phyloP scores from a whole-genome alignment of 192 early-diverging fungal genomes.

The Coemansia sp. region DNA sequence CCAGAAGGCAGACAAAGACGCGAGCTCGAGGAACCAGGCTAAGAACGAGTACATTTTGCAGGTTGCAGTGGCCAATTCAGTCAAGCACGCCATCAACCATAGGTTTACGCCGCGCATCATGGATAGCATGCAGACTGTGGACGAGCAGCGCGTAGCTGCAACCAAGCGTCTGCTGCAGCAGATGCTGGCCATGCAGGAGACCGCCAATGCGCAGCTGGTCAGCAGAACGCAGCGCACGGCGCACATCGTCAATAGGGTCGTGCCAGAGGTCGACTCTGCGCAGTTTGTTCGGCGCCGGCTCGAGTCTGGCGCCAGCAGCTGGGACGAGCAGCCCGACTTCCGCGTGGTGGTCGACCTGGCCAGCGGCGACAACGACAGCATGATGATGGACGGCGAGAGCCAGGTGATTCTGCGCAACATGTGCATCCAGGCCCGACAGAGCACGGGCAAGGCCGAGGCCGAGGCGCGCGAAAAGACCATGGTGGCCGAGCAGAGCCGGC shows the following conservation, averaged over 20 bases:
- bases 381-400: conserved; percentile 15
- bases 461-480: conserved; percentile 15
- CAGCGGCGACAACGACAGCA: conserved; percentile 27
- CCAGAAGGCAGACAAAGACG: conserved; percentile 25
- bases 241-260: conserved; percentile 24
- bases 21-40: conserved; percentile 30
- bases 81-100: neutral
- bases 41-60: conserved; percentile 5
- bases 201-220: conserved; percentile 6
- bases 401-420: conserved; percentile 45
- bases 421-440: conserved; percentile 27
- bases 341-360: conserved; percentile 42
- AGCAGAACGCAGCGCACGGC: conserved; percentile 12
- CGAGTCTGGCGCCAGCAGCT: conserved; percentile 28
- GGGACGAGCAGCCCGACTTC: conserved; percentile 51
- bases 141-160: neutral
- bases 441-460: conserved; percentile 17
- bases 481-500: conserved; percentile 28
- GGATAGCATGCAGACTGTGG: conserved; percentile 5
- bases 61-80: conserved; percentile 2
- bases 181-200: conserved; percentile 41
- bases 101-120: conserved; percentile 2
- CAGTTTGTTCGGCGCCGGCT: conserved; percentile 29
- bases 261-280: conserved; percentile 26
- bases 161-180: conserved; percentile 24